Conservation (phyloP, 352 stramenopile species). For the Phytopythium montanum region DNA sequence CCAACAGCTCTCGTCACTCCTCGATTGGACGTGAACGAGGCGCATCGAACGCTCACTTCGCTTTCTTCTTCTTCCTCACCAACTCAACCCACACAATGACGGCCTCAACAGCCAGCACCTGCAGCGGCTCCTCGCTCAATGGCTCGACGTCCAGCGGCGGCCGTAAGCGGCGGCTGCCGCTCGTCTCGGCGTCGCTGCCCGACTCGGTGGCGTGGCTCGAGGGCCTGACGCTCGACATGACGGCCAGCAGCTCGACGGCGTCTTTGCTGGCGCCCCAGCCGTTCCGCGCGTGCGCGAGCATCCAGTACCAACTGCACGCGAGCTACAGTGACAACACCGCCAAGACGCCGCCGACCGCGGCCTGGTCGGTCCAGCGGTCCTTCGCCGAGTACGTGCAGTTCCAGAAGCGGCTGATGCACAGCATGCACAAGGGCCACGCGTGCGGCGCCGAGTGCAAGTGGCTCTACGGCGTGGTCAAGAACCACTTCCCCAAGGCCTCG, state of each 20-base stretch:
- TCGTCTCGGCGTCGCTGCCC: conserved; percentile 11
- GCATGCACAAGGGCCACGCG: conserved; percentile 40
- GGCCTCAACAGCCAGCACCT: not conserved
- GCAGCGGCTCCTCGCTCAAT: not conserved
- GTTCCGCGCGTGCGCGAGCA: conserved; percentile 8
- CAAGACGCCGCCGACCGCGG: conserved; percentile 16
- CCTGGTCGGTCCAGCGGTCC: conserved; percentile 22
- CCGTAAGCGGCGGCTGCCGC: conserved; percentile 1
- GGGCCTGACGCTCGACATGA: conserved; percentile 26
- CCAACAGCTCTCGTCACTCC: not conserved
- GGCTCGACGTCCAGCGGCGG: not conserved
- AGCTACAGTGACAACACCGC: conserved; percentile 7
- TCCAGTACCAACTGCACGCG: conserved; percentile 30
- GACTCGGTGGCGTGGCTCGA: conserved; percentile 31
- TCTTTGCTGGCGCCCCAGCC: conserved; percentile 13
- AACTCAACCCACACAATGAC: not conserved
- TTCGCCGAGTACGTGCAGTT: conserved; percentile 44
- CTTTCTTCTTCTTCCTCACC: not conserved
- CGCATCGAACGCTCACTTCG: too few species aligned
- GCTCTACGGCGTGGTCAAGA: conserved; percentile 49
- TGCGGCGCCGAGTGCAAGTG: conserved; percentile 59
- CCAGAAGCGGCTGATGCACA: conserved; percentile 32
- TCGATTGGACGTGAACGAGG: conserved; percentile 4
- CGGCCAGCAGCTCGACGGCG: conserved; percentile 6
- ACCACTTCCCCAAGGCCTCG: conserved; percentile 43